A percentile compares a stretch with the other conserved stretches of the same genome.
Conservation (phyloP, 805 yeast species). For the Saturnispora dispora region DNA sequence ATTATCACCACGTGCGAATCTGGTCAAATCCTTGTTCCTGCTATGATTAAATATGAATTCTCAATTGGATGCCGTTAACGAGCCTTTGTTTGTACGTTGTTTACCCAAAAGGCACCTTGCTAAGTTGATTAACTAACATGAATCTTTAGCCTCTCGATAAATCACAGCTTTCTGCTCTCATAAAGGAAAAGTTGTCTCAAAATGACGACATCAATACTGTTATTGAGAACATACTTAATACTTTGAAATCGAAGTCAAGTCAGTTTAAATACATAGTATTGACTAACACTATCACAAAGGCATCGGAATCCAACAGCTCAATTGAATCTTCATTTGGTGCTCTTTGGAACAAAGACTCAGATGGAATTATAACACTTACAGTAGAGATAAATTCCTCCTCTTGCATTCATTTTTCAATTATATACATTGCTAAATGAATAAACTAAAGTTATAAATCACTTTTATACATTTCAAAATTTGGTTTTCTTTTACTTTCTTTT, state of each 20-base stretch:
- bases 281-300: conserved; percentile 28
- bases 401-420: neutral
- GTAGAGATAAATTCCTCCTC: conserved; percentile 22
- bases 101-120: neutral
- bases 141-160: neutral
- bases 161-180: neutral
- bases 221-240: conserved; percentile 27
- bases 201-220: conserved; percentile 16
- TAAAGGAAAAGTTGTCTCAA: conserved; percentile 1
- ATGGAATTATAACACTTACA: conserved; percentile 35
- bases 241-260: conserved; percentile 37
- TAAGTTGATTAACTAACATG: neutral
- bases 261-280: conserved; percentile 49
- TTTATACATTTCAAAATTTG: conserved; percentile 6
- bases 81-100: neutral
- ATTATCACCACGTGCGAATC: conserved; percentile 3
- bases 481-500: neutral
- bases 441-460: conserved; percentile 6
- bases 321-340: conserved; percentile 39
- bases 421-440: neutral
- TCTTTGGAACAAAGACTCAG: conserved; percentile 47
- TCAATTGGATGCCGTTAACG: neutral
- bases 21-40: neutral
- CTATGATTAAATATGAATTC: neutral
- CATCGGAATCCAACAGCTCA: conserved; percentile 21